Evolutionary conservation across 306 rosid species (phyloP).

Genomic region (Begonia fuchsioides): DNA sequence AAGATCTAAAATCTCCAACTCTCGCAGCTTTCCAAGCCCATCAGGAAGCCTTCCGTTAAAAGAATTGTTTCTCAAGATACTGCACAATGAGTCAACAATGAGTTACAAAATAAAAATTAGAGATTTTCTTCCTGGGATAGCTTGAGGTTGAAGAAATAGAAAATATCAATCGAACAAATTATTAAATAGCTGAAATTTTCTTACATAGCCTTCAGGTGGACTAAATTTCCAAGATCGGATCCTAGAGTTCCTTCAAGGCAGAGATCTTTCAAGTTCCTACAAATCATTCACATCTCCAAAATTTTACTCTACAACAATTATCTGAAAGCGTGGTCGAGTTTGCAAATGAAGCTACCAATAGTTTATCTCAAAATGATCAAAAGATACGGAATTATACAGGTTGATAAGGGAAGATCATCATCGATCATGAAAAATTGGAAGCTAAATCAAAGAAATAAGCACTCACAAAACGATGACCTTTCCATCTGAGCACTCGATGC

Average conservation of each 20-base stretch:
- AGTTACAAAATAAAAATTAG: not conserved
- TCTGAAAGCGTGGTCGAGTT: too few relatives aligned
- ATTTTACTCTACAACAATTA: too few relatives aligned
- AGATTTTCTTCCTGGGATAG: too few relatives aligned
- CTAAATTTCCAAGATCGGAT: slow-evolving; percentile 40
- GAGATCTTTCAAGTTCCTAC: slow-evolving; percentile 56
- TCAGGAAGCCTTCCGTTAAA: slow-evolving; percentile 55
- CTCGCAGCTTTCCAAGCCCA: slow-evolving; percentile 46
- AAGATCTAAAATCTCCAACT: slow-evolving; percentile 79
- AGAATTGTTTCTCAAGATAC: slow-evolving; percentile 76
- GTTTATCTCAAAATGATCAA: too few relatives aligned
- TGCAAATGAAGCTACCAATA: too few relatives aligned
- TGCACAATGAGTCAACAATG: slow-evolving; percentile 10
- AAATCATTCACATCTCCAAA: not conserved
- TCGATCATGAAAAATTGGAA: not conserved
- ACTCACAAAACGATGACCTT: slow-evolving; percentile 58
- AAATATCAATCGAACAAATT: not conserved
- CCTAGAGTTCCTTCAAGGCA: slow-evolving; percentile 56
- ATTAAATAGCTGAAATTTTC: slow-evolving; percentile 8
- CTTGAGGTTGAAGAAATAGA: not conserved
- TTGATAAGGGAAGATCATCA: not conserved
- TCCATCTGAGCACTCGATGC: slow-evolving; percentile 59
- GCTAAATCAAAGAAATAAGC: slow-evolving; percentile 3
- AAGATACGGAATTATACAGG: too few relatives aligned
- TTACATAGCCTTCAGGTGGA: slow-evolving; percentile 59